phyloP scores from a whole-genome alignment of 2,329 filamentous ascomycete species.

The Chaetomiaceae sp. region DNA sequence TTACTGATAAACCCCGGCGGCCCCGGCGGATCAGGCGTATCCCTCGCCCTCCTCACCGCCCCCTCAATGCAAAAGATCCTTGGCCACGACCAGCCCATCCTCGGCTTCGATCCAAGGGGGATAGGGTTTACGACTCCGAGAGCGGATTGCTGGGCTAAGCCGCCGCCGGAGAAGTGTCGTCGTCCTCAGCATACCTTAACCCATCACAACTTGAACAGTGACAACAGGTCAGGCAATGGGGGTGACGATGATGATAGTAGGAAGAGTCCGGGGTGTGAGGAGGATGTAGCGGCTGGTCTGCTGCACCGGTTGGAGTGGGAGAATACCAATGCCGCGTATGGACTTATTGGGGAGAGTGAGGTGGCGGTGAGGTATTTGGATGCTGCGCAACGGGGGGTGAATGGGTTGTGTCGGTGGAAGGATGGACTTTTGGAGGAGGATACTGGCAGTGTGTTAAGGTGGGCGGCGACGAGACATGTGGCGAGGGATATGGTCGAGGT shows the following conservation, averaged over 20 bases:
- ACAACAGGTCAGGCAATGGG: slow-evolving; percentile 1
- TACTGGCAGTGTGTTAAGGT: slow-evolving; percentile 31
- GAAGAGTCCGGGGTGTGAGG: background rate
- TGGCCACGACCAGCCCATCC: slow-evolving; percentile 39
- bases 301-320: slow-evolving; percentile 35
- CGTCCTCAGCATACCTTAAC: too few relatives aligned
- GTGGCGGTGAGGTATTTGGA: slow-evolving; percentile 30
- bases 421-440: slow-evolving; percentile 28
- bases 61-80: slow-evolving; percentile 33
- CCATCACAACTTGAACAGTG: too few relatives aligned
- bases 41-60: slow-evolving; percentile 29
- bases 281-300: slow-evolving; percentile 28
- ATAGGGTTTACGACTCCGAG: slow-evolving; percentile 37
- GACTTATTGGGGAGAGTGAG: slow-evolving; percentile 35
- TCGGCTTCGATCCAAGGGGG: slow-evolving; percentile 47
- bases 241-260: background rate
- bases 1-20: slow-evolving; percentile 45
- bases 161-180: background rate
- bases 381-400: slow-evolving; percentile 30
- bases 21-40: slow-evolving; percentile 41
- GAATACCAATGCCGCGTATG: slow-evolving; percentile 29
- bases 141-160: slow-evolving; percentile 36
- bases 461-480: slow-evolving; percentile 33
- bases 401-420: slow-evolving; percentile 32
- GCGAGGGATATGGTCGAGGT: slow-evolving; percentile 41